Evolutionary conservation across 1,284 basidiomycete genomes (phyloP).

Genomic region (Puccinia novopanici): DNA sequence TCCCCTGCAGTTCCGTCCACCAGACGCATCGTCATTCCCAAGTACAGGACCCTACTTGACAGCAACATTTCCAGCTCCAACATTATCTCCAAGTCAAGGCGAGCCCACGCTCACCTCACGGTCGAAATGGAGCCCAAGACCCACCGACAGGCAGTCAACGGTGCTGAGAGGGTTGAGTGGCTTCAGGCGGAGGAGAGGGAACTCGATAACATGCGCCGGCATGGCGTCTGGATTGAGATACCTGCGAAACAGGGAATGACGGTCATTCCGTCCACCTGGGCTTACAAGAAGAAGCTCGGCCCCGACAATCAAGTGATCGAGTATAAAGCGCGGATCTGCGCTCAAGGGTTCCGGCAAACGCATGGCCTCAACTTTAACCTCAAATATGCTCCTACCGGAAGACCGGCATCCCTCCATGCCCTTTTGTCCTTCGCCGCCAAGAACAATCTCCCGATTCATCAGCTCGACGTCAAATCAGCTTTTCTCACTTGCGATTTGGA

Average conservation of each 20-base stretch:
- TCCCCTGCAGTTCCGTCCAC: too few relatives aligned
- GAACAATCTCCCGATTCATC: conserved; percentile 30
- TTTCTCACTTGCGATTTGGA: conserved; percentile 45
- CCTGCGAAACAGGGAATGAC: background rate
- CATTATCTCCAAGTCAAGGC: background rate
- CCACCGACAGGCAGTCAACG: background rate
- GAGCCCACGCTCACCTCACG: background rate
- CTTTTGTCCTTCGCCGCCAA: conserved; percentile 45
- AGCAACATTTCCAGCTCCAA: background rate
- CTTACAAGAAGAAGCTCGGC: too few relatives aligned
- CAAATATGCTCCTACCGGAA: conserved; percentile 50
- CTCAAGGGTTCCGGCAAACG: too few relatives aligned
- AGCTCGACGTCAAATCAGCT: conserved; percentile 46
- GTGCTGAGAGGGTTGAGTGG: background rate
- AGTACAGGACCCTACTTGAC: too few relatives aligned
- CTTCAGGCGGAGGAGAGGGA: background rate
- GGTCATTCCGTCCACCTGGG: background rate
- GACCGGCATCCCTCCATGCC: background rate
- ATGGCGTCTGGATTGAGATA: background rate
- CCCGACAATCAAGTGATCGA: too few relatives aligned
- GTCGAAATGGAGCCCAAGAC: background rate
- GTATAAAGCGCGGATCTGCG: too few relatives aligned
- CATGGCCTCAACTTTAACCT: conserved; percentile 49
- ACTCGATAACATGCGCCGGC: background rate
- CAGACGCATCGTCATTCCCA: too few relatives aligned